Evolutionary conservation across 1,284 basidiomycete genomes (phyloP), one percentile per base, ranked within the genome.

Genomic region (Abortiporus biennis): DNA sequence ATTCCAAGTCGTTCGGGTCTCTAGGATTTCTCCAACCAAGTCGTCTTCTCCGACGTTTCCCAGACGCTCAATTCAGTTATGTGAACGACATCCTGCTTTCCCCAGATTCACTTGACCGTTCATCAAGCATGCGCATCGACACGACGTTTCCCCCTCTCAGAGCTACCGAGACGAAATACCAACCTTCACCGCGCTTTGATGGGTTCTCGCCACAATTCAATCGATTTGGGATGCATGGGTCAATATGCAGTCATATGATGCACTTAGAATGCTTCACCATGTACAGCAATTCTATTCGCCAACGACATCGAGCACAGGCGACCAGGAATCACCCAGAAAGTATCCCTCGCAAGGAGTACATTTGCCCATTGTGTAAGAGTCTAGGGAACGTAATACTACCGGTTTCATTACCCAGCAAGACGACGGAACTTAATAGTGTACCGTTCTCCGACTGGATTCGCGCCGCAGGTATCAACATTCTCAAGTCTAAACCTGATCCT

Each of bases 331-430:
- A 98, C 55, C 95, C 96, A 0, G 95, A 99, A 60, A 90, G 85
- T 55, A 87, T 94, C 23, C 80, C 85, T 15, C 76, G 96, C 33
- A 88, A 89, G 58, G 96, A 99, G 61, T 99, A 86, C 65, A 90
- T 98, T 41, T 99, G 96, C 56, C 96, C 96, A 0, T 66, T 99
- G n/a, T 99, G 96, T 73, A 99, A 99, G 67, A 92, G 89, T 52
- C 71, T 99, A 1, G 94, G 95, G 8, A 99, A 99, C 62, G 79
- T 92, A 24, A 84, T 99, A 30, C 71, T 99, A 2, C 95, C 96
- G 0, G 80, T 94, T 3, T 72, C 79, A 17, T 68, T 63, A 21
- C 68, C 52, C 1, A 43, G 72, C 0, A 61, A 67, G 13, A 61
- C 59, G 19, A 66, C 66, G 9, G 53, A 69, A 12, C 67, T 78